Conservation (phyloP, 2,329 filamentous ascomycete genomes). For the Aspergillus costaricaensis region DNA sequence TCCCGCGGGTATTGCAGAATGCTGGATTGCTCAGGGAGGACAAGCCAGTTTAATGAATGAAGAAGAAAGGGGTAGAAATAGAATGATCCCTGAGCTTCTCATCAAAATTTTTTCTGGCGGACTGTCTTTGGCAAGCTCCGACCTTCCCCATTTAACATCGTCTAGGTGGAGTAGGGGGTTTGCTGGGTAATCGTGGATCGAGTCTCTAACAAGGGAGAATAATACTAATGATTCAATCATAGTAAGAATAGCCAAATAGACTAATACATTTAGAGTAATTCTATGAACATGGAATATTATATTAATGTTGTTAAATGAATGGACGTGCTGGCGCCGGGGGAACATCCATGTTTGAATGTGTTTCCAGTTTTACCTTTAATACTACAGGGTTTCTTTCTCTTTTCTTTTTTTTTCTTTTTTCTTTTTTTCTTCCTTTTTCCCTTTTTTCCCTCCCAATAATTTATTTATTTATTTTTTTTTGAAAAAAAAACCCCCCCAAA, state of each 20-base stretch:
- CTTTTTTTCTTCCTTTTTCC: neutral
- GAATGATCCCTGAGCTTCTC: conserved; percentile 5
- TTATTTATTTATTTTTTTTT: neutral
- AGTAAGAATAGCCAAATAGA: neutral
- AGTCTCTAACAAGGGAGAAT: conserved; percentile 20
- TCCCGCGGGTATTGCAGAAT: conserved; percentile 12
- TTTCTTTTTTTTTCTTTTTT: neutral
- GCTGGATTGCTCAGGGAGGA: neutral
- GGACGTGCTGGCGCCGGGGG: conserved; percentile 9
- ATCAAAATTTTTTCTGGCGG: conserved; percentile 17
- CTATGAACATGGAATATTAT: neutral
- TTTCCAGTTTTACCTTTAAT: conserved; percentile 5
- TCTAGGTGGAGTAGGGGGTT: conserved; percentile 26
- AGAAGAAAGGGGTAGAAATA: conserved; percentile 15
- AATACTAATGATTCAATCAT: conserved; percentile 2
- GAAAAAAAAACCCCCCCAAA: too few relatives aligned
- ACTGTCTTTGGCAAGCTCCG: conserved; percentile 21
- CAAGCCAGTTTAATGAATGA: conserved; percentile 10
- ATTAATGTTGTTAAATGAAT: neutral
- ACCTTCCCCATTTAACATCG: conserved; percentile 28
- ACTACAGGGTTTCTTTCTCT: conserved; percentile 5
- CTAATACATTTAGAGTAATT: neutral
- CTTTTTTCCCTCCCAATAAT: neutral
- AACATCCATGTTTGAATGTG: conserved; percentile 6
- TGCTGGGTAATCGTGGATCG: conserved; percentile 25